Base-by-base conservation (phyloP, 805 yeast species). In the Ogataea kodamae region DNA sequence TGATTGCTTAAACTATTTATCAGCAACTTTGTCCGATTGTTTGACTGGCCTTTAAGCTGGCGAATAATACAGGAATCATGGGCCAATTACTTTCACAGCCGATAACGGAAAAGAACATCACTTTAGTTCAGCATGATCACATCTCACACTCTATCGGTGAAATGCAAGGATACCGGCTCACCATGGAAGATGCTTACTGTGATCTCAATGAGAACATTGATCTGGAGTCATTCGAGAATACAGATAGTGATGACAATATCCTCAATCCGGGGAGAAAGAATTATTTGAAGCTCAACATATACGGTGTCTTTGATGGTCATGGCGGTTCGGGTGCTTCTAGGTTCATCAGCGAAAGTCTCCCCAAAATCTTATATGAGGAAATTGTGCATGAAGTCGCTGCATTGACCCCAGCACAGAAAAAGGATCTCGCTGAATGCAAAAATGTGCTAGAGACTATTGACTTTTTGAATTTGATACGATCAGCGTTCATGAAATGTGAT, bases 301-400 rank as follows among this genome's bases (percentile, higher is more conserved):
- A 78, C 54, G 87, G 81, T 0, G 82, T 83, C 2, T 83, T 80
- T 57, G 94, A 83, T 57, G 94, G 94, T 2, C 94, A 83, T 55
- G 94, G 94, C 2, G 89, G 90, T 10, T 65, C 70, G 5, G 69
- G 70, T 16, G 69, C 82, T 14, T 77, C 89, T 1, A 67, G 66
- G 21, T 73, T 62, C 42, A 57, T 82, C 4, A 66, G 77, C 25
- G 64, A 64, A 14, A 51, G 53, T 14, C 57, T 77, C 15, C 61
- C 62, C 5, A 25, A 13, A 7, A 37, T 47, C 3, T 30, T 58
- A 5, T 40, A 45, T 33, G 45, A 42, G 5, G 40, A 40, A 20
- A 35, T 57, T 7, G 30, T 39, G 2, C 22, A 35, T 7, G 37
- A 24, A 12, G 40, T 55, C 5, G 33, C 45, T 32, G 26, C 28